Conservation (phyloP, 2,329 filamentous ascomycete species). For the Scedosporium apiospermum region DNA sequence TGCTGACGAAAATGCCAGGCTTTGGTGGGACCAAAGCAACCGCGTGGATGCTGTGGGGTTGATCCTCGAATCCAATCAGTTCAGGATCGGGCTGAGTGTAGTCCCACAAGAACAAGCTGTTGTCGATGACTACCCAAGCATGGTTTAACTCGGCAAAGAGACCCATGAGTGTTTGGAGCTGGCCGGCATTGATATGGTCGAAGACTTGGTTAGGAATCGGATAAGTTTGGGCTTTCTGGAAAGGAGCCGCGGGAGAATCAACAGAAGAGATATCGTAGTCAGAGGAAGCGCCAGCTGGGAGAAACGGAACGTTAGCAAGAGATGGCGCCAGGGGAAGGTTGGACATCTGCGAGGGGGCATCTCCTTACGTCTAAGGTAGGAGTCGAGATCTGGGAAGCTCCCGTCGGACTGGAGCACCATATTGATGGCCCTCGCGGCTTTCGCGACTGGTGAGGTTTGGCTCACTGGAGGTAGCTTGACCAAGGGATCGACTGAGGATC, state of each 20-base stretch:
- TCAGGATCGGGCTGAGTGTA: conserved; percentile 90
- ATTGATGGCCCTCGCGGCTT: conserved; percentile 78
- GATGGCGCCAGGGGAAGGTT: neutral
- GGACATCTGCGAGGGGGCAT: neutral
- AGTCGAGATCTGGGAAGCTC: conserved; percentile 80
- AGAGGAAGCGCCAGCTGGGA: conserved; percentile 73
- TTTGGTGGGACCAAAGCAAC: conserved; percentile 82
- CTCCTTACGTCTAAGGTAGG: conserved; percentile 74
- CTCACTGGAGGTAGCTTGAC: conserved; percentile 17
- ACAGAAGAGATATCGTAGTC: conserved; percentile 73
- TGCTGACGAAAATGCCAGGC: conserved; percentile 73
- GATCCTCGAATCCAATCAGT: conserved; percentile 85
- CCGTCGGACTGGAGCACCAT: conserved; percentile 65
- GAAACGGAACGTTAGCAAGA: neutral
- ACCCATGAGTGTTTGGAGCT: conserved; percentile 88
- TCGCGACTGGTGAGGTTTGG: conserved; percentile 58
- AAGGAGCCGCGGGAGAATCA: conserved; percentile 72
- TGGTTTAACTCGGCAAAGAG: conserved; percentile 91
- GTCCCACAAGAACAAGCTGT: conserved; percentile 94
- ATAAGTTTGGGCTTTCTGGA: conserved; percentile 78
- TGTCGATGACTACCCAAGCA: conserved; percentile 93
- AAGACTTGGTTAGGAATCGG: conserved; percentile 88
- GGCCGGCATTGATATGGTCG: conserved; percentile 79
- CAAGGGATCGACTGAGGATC: conserved; percentile 4
- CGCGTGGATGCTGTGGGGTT: conserved; percentile 78